Percentiles rank a stretch among this genome's conserved stretches.
phyloP scores from a whole-genome alignment of 371 early-diverging fungal genomes.

The Mucor velutinosus region DNA sequence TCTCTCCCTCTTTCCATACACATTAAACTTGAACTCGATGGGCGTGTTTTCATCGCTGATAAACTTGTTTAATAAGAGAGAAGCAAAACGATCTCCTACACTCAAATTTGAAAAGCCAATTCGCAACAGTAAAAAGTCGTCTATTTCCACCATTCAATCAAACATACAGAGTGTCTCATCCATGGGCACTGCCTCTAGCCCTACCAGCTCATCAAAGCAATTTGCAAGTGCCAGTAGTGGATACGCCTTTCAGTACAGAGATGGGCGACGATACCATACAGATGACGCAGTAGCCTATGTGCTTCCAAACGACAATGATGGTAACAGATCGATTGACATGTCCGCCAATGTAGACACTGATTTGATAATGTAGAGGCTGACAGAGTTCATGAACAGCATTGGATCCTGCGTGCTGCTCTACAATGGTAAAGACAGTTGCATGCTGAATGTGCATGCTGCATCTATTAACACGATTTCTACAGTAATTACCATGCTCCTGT shows the following conservation, averaged over 20 bases:
- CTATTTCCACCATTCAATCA: neutral
- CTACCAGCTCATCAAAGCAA: neutral
- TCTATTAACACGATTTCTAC: neutral
- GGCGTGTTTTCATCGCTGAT: slow-evolving; percentile 2
- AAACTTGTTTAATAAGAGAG: neutral
- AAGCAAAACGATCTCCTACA: neutral
- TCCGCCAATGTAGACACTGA: neutral
- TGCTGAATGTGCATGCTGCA: neutral
- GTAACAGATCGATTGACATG: slow-evolving; percentile 4
- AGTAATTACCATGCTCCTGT: slow-evolving; percentile 28
- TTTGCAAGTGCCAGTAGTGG: neutral
- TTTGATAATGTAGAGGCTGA: slow-evolving; percentile 15
- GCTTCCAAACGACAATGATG: slow-evolving; percentile 55
- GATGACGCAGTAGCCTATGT: slow-evolving; percentile 48
- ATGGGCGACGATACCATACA: slow-evolving; percentile 53
- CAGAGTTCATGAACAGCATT: slow-evolving; percentile 28
- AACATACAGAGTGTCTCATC: neutral
- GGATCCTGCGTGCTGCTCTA: slow-evolving; percentile 19
- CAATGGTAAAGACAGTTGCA: slow-evolving; percentile 11
- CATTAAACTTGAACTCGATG: neutral
- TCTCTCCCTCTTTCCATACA: neutral
- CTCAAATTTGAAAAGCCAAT: neutral
- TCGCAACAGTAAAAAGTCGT: neutral
- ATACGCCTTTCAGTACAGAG: slow-evolving; percentile 30
- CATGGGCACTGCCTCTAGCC: neutral